Evolutionary conservation across 2,329 filamentous ascomycete species (phyloP), one percentile per base, ranked within the genome.

Genomic region (Aspergillus sojae): DNA sequence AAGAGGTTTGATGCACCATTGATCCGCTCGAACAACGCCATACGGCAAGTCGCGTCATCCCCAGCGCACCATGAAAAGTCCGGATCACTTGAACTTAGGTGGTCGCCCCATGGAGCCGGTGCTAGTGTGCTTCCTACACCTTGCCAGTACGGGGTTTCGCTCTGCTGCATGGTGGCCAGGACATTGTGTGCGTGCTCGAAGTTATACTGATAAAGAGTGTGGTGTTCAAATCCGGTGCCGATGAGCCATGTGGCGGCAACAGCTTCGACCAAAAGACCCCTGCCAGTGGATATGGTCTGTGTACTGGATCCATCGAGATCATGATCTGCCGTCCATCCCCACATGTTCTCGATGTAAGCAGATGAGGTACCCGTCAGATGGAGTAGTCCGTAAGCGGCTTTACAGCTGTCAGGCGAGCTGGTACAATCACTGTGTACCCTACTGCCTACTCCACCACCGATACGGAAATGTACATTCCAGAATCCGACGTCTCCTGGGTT

Each of bases 341-440:
- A 81, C 63, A 82, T 74, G 69, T 86, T 85, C 69, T 88, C 85
- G 54, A 86, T 78, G 67, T 86, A 86, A 9, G 80, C 80, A 0
- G 80, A 80, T 0, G 80, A 80, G 0, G 75, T 75, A 9, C 72
- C 63, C 0, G 80, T 81, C 11, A 87, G 74, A 67, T 88, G 84
- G 36, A 88, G 72, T 58, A 84, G 72, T 3, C 81, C 71, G 62
- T 79, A 84, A 1, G 83, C 82, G 0, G 80, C 83, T 70, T 80
- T 82, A 73, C 84, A 85, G 53, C 71, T 62, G 14, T 65, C 70
- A 0, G 78, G 71, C 46, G 75, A 56, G 26, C 62, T 63, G 1
- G 61, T 65, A 61, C 82, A 84, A 12, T 73, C 72, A 11, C 70
- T 78, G 50, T 78, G 73, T 5, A 80, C 75, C 39, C 75, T 71